Percentiles rank a stretch among this genome's conserved stretches.
Conservation (phyloP, 306 rosid genomes). For the Quercus suber region DNA sequence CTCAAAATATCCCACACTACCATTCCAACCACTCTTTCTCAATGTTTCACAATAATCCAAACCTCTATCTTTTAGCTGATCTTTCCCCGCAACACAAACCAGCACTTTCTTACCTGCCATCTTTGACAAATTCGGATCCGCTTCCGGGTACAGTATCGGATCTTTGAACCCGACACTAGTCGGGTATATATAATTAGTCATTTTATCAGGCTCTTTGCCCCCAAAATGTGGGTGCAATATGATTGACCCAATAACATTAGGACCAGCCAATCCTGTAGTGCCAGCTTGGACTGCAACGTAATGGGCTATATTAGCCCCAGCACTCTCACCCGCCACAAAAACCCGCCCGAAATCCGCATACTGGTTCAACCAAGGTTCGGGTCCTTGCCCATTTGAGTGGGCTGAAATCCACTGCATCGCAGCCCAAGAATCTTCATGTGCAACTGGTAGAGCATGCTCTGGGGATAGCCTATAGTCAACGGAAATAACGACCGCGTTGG, state of each 20-base stretch:
- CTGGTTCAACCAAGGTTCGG: conserved; percentile 32
- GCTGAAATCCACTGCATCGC: conserved; percentile 25
- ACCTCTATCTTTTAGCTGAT: conserved; percentile 18
- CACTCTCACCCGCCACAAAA: conserved; percentile 28
- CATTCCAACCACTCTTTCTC: conserved; percentile 15
- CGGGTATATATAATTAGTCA: conserved; percentile 8
- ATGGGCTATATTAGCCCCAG: conserved; percentile 26
- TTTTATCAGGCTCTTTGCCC: background rate
- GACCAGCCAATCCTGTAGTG: background rate
- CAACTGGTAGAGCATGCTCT: conserved; percentile 22
- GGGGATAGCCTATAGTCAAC: conserved; percentile 30
- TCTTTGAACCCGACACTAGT: conserved; percentile 8
- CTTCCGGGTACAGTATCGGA: conserved; percentile 12
- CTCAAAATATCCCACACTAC: conserved; percentile 14
- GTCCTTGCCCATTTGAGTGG: conserved; percentile 13
- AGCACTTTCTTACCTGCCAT: conserved; percentile 15
- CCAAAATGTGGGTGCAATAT: conserved; percentile 24
- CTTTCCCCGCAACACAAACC: conserved; percentile 29
- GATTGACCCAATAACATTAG: conserved; percentile 7
- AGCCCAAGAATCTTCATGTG: conserved; percentile 24
- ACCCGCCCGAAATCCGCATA: conserved; percentile 23
- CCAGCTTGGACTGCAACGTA: conserved; percentile 27
- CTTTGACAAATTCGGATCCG: conserved; percentile 1
- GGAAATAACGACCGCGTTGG: conserved; percentile 11
- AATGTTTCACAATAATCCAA: conserved; percentile 11